A percentile compares a stretch with the other conserved stretches of the same genome.
These are phyloP conservation scores for Pterula multifida DNA, from an alignment of 1,284 basidiomycete genomes.

Conservation along the genomic window DNA sequence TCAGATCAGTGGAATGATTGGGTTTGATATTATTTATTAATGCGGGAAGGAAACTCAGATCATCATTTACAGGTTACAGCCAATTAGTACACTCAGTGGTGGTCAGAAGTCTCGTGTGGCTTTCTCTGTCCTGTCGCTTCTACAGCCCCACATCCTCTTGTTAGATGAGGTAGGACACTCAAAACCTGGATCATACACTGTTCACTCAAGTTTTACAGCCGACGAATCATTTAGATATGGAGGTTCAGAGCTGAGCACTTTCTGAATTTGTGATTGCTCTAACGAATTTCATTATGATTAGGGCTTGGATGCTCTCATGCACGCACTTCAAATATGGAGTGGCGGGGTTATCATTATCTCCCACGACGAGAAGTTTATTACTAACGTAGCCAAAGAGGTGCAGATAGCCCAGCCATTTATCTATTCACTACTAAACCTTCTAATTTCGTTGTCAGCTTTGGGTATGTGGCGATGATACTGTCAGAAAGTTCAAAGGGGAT, in stretches of 20 bases:
- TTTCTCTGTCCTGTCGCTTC: slow-evolving; percentile 85
- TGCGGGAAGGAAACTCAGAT: slow-evolving; percentile 4
- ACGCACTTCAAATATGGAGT: slow-evolving; percentile 81
- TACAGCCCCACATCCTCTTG: slow-evolving; percentile 79
- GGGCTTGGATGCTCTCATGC: slow-evolving; percentile 94
- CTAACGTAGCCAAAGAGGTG: slow-evolving; percentile 70
- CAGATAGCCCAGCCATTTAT: too few relatives aligned
- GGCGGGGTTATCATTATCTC: slow-evolving; percentile 93
- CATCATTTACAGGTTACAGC: slow-evolving; percentile 46
- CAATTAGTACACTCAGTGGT: slow-evolving; percentile 80
- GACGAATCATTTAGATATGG: slow-evolving; percentile 96
- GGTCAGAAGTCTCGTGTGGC: slow-evolving; percentile 97
- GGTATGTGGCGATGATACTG: slow-evolving; percentile 84
- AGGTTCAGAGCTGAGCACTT: slow-evolving; percentile 29
- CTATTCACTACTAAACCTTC: too few relatives aligned
- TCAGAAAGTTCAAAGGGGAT: slow-evolving; percentile 81
- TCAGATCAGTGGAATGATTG: slow-evolving; percentile 95
- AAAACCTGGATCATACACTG: slow-evolving; percentile 1
- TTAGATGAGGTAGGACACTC: slow-evolving; percentile 66
- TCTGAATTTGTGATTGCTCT: neutral
- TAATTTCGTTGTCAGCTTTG: too few relatives aligned
- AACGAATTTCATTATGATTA: slow-evolving; percentile 14
- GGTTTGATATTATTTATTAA: slow-evolving; percentile 20
- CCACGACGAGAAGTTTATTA: slow-evolving; percentile 91
- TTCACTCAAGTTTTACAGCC: slow-evolving; percentile 39